Evolutionary conservation across 2,329 filamentous ascomycete genomes (phyloP).

Genomic region (Dryadomyces sulphureus): DNA sequence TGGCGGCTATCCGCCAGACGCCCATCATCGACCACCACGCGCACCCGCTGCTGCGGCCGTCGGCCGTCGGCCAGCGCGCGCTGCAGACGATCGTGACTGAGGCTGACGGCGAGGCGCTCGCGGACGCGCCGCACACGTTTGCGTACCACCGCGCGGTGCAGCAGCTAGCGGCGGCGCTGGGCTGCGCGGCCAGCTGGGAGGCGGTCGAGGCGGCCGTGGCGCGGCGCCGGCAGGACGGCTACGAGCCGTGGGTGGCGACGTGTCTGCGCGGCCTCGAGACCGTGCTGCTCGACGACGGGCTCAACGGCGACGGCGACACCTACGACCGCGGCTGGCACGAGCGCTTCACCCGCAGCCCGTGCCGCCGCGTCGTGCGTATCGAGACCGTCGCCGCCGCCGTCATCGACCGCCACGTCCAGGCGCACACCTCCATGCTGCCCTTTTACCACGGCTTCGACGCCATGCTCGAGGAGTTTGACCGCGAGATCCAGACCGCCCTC

Average conservation of each 20-base stretch:
- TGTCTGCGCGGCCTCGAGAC: slow-evolving; percentile 61
- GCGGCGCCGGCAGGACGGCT: slow-evolving; percentile 25
- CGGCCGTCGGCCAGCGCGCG: slow-evolving; percentile 29
- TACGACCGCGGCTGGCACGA: slow-evolving; percentile 51
- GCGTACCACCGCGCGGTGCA: slow-evolving; percentile 55
- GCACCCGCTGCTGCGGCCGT: slow-evolving; percentile 48
- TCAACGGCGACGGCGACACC: slow-evolving; percentile 39
- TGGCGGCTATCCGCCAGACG: slow-evolving; percentile 30
- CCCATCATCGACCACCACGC: slow-evolving; percentile 64
- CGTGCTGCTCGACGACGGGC: slow-evolving; percentile 65
- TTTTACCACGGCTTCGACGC: slow-evolving; percentile 23
- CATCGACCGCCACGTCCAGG: slow-evolving; percentile 27
- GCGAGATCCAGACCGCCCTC: slow-evolving; percentile 40
- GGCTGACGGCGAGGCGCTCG: slow-evolving; percentile 52
- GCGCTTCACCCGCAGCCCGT: slow-evolving; percentile 45
- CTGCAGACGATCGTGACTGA: slow-evolving; percentile 54
- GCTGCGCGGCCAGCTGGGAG: slow-evolving; percentile 48
- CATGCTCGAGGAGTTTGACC: slow-evolving; percentile 35
- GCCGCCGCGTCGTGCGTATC: slow-evolving; percentile 63
- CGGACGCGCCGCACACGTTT: slow-evolving; percentile 45
- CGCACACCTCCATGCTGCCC: slow-evolving; percentile 18
- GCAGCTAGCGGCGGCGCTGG: slow-evolving; percentile 51
- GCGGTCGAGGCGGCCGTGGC: slow-evolving; percentile 29
- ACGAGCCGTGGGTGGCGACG: slow-evolving; percentile 40
- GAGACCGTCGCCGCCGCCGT: slow-evolving; percentile 55